Evolutionary conservation across 495 filamentous ascomycete genomes (phyloP), one percentile per base, ranked within the genome.

Genomic region (Chaetomium tenue): DNA sequence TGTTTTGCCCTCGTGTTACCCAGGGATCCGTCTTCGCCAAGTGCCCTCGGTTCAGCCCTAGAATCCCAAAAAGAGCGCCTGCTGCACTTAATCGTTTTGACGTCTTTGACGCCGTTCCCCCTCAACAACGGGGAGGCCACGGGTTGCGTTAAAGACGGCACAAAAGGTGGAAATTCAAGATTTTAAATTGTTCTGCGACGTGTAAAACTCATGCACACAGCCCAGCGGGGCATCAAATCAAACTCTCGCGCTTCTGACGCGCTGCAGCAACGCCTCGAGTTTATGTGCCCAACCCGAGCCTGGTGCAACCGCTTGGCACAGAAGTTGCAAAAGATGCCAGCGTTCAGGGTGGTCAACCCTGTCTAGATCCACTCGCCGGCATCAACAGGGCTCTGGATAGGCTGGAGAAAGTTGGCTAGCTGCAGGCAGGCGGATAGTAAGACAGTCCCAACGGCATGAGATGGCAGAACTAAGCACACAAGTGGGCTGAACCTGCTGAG

Each of bases 381-480:
- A 18, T 54, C 47, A 42, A 52, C 40, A 55, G 25, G 60, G 50
- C 25, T 55, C 60, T n/a, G 15, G 39, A 63, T 63, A 63, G 60
- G 60, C 28, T 39, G 18, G 5, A 11, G 6, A 5, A 5, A 2
- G 50, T 20, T 23, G 33, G 51, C 60, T 33, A 54, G 23, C 47
- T 18, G 30, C 48, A 57, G 20, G n/a, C 25, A n/a, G 50, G 8
- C 16, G 13, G 13, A 44, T 16, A 15, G 40, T 44, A 18, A 44
- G 33, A 44, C 40, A 44, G 40, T 44, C 40, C 16, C 16, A 18
- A 44, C 33, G 33, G 16, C 40, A 44, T 44, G 40, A 44, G 40
- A 18, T 5, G 40, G 40, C 40, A 16, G 33, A 37, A 12, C 33
- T 3, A 37, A 37, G 33, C 33, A 37, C 33, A 37, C 33, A 8